A percentile compares a stretch with the other conserved stretches of the same genome.
Evolutionary conservation across 805 yeast species (phyloP).

Genomic region (Tetrapisispora iriomotensis): DNA sequence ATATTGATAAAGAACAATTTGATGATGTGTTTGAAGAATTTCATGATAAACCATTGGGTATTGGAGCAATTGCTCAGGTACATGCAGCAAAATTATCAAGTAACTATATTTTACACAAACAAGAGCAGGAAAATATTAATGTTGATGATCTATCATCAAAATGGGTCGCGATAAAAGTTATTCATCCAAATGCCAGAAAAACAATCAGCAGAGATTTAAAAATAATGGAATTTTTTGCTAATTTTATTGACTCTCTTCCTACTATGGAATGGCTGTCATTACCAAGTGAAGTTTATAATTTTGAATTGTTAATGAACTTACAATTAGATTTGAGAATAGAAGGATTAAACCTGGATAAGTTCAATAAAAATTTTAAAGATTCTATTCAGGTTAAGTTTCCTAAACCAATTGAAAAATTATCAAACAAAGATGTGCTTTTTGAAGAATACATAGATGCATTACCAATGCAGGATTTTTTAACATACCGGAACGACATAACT

Average conservation of each 20-base stretch:
- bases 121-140: not conserved
- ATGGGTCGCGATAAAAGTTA: conserved; percentile 80
- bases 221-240: conserved; percentile 78
- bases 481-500: conserved; percentile 29
- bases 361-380: conserved; percentile 56
- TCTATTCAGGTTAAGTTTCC: conserved; percentile 68
- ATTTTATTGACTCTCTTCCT: conserved; percentile 59
- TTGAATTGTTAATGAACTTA: conserved; percentile 71
- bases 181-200: conserved; percentile 76
- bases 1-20: conserved; percentile 39
- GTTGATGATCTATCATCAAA: conserved; percentile 24
- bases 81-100: conserved; percentile 58
- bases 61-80: conserved; percentile 98
- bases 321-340: conserved; percentile 89
- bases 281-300: conserved; percentile 89
- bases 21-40: conserved; percentile 79
- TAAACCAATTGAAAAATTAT: conserved; percentile 36
- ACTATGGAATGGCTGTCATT: conserved; percentile 96
- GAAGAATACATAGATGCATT: conserved; percentile 82
- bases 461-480: conserved; percentile 64
- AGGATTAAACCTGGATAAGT: conserved; percentile 65
- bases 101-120: conserved; percentile 29
- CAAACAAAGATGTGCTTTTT: conserved; percentile 64
- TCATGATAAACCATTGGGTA: conserved; percentile 69
- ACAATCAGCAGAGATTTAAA: conserved; percentile 70